Evolutionary conservation across 768 basidiomycete genomes (phyloP).

Genomic region (Hericium rajendrae): DNA sequence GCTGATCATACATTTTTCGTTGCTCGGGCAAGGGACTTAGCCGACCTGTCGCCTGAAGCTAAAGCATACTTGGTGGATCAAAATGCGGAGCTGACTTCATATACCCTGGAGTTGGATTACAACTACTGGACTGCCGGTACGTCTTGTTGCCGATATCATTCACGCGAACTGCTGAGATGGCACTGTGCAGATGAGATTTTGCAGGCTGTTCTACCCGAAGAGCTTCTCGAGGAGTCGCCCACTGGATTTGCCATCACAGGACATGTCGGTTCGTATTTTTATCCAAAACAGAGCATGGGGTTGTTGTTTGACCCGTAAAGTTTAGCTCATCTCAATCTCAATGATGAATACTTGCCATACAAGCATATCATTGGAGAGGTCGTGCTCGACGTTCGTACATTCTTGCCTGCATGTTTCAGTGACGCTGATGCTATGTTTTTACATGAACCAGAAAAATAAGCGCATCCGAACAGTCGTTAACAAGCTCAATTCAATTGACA

Average conservation of each 20-base stretch:
- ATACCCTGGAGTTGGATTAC: constrained; percentile 64
- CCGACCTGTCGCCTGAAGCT: constrained; percentile 50
- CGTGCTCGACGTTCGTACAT: constrained; percentile 68
- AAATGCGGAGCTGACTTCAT: constrained; percentile 43
- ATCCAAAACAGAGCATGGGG: neutral
- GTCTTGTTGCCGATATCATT: constrained; percentile 6
- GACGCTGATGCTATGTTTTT: neutral
- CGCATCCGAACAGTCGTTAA: constrained; percentile 85
- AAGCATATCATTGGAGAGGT: constrained; percentile 87
- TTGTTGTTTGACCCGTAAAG: neutral
- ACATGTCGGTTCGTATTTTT: constrained; percentile 68
- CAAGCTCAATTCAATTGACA: constrained; percentile 81
- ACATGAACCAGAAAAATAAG: constrained; percentile 66
- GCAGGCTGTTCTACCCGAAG: constrained; percentile 69
- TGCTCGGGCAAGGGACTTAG: constrained; percentile 38
- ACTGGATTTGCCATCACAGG: constrained; percentile 82
- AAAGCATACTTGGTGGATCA: constrained; percentile 47
- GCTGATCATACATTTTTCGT: too few species aligned
- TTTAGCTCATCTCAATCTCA: constrained; percentile 85
- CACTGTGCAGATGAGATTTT: constrained; percentile 71
- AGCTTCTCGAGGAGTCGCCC: constrained; percentile 70
- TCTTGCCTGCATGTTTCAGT: neutral
- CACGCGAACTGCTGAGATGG: neutral
- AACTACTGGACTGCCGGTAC: constrained; percentile 84
- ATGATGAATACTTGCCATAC: constrained; percentile 85